phyloP scores from a whole-genome alignment of 2,329 filamentous ascomycete species.

The Penicillium sp. region DNA sequence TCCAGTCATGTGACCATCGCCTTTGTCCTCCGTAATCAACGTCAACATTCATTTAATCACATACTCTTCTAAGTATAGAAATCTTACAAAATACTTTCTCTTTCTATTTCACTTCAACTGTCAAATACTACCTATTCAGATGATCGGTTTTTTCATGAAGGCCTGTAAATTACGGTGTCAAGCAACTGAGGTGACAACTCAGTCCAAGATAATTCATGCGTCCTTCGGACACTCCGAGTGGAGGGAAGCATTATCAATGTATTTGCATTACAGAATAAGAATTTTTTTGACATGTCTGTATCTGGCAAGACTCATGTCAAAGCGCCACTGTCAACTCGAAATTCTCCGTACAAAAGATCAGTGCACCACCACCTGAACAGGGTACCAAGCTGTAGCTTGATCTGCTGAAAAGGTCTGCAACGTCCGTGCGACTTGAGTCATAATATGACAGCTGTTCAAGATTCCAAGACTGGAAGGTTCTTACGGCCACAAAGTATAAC shows the following conservation, averaged over 20 bases:
- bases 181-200: background rate
- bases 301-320: background rate
- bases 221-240: slow-evolving; percentile 3
- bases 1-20: slow-evolving; percentile 1
- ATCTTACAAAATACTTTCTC: background rate
- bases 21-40: background rate
- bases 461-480: background rate
- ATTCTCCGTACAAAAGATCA: slow-evolving; percentile 5
- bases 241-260: background rate
- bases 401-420: slow-evolving; percentile 2
- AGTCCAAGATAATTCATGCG: background rate
- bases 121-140: background rate
- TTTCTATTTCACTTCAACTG: background rate
- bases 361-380: slow-evolving; percentile 2
- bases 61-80: background rate
- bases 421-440: slow-evolving; percentile 10
- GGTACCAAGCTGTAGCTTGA: background rate
- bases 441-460: slow-evolving; percentile 17
- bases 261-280: background rate
- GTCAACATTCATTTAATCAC: background rate
- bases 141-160: background rate
- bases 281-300: background rate
- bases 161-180: background rate
- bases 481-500: background rate
- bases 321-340: slow-evolving; percentile 6